Conservation (phyloP, 2,329 filamentous ascomycete species). For the Didymella pomorum region DNA sequence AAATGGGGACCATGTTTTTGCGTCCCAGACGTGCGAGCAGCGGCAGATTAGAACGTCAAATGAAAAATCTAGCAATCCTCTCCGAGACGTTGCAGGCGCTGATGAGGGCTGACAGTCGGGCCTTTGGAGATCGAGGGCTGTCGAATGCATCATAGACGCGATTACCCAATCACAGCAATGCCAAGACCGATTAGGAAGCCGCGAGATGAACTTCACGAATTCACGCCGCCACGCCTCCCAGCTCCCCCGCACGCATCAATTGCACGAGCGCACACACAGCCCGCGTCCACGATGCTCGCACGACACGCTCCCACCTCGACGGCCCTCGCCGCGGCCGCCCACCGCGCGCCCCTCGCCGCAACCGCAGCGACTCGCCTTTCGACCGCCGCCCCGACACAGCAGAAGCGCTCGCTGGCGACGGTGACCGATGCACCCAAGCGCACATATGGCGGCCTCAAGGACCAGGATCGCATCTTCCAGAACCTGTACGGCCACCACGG, state of each 20-base stretch:
- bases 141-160: conserved; percentile 19
- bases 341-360: conserved; percentile 53
- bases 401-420: conserved; percentile 73
- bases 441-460: conserved; percentile 84
- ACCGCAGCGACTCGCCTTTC: conserved; percentile 50
- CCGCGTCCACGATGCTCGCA: conserved; percentile 51
- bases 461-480: conserved; percentile 99
- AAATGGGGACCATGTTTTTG: too few species aligned
- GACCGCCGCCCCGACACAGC: conserved; percentile 52
- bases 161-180: conserved; percentile 17
- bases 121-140: conserved; percentile 10
- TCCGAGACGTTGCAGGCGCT: conserved; percentile 1
- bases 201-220: conserved; percentile 32
- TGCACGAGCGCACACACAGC: conserved; percentile 42
- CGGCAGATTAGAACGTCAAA: too few species aligned
- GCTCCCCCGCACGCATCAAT: conserved; percentile 49
- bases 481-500: conserved; percentile 96
- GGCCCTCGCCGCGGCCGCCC: conserved; percentile 51
- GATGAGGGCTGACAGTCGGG: conserved; percentile 13
- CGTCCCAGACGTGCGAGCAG: background rate
- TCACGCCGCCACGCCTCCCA: conserved; percentile 40
- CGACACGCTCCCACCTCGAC: conserved; percentile 51
- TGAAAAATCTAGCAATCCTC: background rate
- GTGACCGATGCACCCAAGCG: conserved; percentile 65
- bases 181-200: conserved; percentile 27